phyloP scores from a whole-genome alignment of 768 basidiomycete genomes.

The Calocera viscosa region DNA sequence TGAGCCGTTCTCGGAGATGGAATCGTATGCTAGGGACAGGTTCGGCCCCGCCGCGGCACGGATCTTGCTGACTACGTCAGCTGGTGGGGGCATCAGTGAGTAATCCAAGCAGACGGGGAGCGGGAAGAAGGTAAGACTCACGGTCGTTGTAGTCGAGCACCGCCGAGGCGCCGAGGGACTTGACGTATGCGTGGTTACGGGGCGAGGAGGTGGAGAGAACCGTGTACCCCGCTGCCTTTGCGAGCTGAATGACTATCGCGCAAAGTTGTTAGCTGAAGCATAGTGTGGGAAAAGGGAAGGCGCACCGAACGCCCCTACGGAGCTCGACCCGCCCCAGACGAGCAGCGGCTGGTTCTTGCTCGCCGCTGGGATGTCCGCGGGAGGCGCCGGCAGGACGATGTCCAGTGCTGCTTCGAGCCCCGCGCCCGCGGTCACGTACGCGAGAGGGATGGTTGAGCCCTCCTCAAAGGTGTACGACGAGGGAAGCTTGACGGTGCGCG shows the following conservation, averaged over 20 bases:
- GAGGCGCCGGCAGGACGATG: not conserved
- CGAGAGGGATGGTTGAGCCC: conserved; percentile 10
- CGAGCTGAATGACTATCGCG: conserved; percentile 17
- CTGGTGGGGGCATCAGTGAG: not conserved
- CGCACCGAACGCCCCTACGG: conserved; percentile 15
- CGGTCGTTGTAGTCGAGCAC: conserved; percentile 14
- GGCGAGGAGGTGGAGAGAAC: conserved; percentile 20
- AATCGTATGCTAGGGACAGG: conserved; percentile 18
- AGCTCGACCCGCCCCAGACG: conserved; percentile 17
- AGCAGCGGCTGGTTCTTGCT: conserved; percentile 7
- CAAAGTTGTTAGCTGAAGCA: not conserved
- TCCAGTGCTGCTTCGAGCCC: conserved; percentile 4
- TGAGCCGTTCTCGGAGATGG: conserved; percentile 15
- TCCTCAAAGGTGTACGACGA: conserved; percentile 8
- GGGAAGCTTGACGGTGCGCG: conserved; percentile 9
- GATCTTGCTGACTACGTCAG: conserved; percentile 13
- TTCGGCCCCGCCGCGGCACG: conserved; percentile 13
- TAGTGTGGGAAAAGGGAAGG: not conserved
- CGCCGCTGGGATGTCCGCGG: not conserved
- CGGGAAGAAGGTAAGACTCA: not conserved
- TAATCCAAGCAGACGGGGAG: not conserved
- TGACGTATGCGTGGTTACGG: conserved; percentile 18
- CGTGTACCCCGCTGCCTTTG: conserved; percentile 15
- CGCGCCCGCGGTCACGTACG: conserved; percentile 9
- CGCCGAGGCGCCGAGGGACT: conserved; percentile 14